A percentile compares a stretch with the other conserved stretches of the same genome.
phyloP scores from a whole-genome alignment of 257 asterid genomes.

The Capsicum chinense region DNA sequence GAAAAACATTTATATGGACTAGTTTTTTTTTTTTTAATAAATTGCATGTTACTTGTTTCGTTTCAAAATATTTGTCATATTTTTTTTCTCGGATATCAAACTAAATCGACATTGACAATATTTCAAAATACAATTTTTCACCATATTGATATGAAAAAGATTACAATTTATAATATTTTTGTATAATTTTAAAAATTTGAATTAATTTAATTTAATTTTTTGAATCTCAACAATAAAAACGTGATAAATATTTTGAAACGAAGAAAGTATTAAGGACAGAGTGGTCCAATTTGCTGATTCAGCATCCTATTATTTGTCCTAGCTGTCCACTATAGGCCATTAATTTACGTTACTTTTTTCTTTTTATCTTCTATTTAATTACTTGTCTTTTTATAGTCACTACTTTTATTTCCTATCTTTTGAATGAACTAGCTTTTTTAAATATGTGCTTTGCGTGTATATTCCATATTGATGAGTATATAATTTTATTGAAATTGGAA shows the following conservation, averaged over 20 bases:
- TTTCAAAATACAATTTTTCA: neutral
- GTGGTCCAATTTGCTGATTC: neutral
- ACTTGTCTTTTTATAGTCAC: neutral
- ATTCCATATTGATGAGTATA: neutral
- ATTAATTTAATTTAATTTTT: neutral
- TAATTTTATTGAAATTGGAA: neutral
- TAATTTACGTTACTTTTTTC: neutral
- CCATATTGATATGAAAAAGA: neutral
- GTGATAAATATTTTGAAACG: neutral
- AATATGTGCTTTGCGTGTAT: neutral
- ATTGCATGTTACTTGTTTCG: too few species aligned
- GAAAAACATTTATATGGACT: too few species aligned
- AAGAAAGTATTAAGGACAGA: neutral
- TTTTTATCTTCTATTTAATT: neutral
- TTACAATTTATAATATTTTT: neutral
- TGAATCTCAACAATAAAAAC: fast-evolving
- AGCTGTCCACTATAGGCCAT: neutral
- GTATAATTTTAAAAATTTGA: too few species aligned
- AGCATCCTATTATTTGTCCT: neutral
- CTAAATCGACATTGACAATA: neutral
- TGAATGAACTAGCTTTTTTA: neutral
- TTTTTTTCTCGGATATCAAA: too few species aligned
- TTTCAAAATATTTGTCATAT: too few species aligned
- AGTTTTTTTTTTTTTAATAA: too few species aligned
- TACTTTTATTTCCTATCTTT: neutral